Conservation (phyloP, 2,329 filamentous ascomycete genomes). For the Paecilomyces niveus region DNA sequence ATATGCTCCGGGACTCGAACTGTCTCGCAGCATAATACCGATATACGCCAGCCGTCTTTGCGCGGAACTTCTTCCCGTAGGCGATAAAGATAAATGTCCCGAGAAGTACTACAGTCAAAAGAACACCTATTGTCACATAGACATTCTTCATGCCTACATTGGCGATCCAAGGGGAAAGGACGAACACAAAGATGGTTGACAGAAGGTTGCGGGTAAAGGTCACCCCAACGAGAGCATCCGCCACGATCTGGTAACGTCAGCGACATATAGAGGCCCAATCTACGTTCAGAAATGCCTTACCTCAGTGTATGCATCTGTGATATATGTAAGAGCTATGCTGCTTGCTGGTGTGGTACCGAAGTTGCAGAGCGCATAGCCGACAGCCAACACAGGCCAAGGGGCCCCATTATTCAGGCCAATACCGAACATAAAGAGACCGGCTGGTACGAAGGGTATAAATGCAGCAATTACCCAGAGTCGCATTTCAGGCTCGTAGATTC, state of each 20-base stretch:
- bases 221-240: constrained; percentile 40
- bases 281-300: constrained; percentile 11
- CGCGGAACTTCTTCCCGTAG: constrained; percentile 26
- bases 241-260: constrained; percentile 33
- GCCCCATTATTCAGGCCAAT: constrained; percentile 25
- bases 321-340: neutral
- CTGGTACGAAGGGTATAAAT: constrained; percentile 23
- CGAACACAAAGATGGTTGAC: constrained; percentile 41
- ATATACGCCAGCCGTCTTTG: constrained; percentile 24
- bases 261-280: neutral
- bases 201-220: constrained; percentile 41
- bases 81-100: neutral
- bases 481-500: constrained; percentile 41
- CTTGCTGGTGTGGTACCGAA: neutral
- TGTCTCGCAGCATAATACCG: constrained; percentile 27
- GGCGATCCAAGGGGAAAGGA: constrained; percentile 32
- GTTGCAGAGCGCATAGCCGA: constrained; percentile 7
- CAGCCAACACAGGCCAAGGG: constrained; percentile 22
- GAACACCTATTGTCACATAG: constrained; percentile 32
- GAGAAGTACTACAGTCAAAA: constrained; percentile 17
- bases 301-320: constrained; percentile 6
- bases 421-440: constrained; percentile 36
- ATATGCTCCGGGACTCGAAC: constrained; percentile 3
- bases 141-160: constrained; percentile 33
- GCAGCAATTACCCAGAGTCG: constrained; percentile 27